Evolutionary conservation across 129 eudicot genomes (phyloP).

Genomic region (Helichrysum umbraculigerum): DNA sequence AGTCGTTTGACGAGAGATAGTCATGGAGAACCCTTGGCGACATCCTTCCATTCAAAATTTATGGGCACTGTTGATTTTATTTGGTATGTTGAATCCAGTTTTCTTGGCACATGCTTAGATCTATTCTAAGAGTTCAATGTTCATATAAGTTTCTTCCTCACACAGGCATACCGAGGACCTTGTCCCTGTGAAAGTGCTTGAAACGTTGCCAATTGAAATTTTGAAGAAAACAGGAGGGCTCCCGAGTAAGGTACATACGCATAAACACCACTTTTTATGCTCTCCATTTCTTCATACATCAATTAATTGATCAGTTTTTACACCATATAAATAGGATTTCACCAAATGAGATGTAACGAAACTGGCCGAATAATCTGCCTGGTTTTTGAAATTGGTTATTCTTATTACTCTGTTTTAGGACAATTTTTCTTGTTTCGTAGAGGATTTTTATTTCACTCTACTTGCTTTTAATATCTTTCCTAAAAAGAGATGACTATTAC

Average conservation of each 20-base stretch:
- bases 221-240: slow-evolving; percentile 72
- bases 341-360: background rate
- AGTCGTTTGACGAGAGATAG: slow-evolving; percentile 57
- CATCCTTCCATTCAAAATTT: slow-evolving; percentile 71
- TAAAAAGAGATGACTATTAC: no score
- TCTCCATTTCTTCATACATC: background rate
- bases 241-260: slow-evolving; percentile 63
- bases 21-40: slow-evolving; percentile 79
- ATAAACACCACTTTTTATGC: background rate
- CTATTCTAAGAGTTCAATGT: background rate
- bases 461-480: no score
- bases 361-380: background rate
- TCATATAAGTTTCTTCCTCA: background rate
- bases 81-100: slow-evolving; percentile 47
- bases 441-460: background rate
- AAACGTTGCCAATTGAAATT: slow-evolving; percentile 52
- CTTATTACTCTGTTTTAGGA: background rate
- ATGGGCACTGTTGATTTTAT: slow-evolving; percentile 93
- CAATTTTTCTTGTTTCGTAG: background rate
- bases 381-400: background rate
- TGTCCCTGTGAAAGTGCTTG: slow-evolving; percentile 84
- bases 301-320: background rate
- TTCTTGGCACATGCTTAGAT: background rate
- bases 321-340: background rate
- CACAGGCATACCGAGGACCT: slow-evolving; percentile 80